Evolutionary conservation across 2,329 filamentous ascomycete species (phyloP), one percentile per base, ranked within the genome.

Genomic region (Clonostachys solani): DNA sequence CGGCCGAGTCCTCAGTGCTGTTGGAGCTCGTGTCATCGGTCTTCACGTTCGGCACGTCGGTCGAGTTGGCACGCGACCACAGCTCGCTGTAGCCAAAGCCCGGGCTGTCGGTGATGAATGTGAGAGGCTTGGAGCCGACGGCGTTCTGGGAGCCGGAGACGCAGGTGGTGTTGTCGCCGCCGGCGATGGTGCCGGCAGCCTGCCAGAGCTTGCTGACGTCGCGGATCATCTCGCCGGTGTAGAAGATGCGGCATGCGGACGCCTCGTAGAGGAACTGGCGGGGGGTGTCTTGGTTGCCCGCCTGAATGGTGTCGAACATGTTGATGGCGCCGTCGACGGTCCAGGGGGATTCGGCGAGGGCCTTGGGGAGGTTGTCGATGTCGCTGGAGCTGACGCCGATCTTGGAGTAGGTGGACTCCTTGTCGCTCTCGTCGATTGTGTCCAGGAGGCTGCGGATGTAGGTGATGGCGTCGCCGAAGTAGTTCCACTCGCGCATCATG

Each of bases 271-370:
- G 18, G 36, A 40, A 46, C 35, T 46, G 44, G 35, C 40, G 18
- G 12, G 44, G 44, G 17, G 15, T 18, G 36, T 38, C 36, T 9
- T 29, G 23, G 23, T 55, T 45, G 18, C 54, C 51, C 1, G 45
- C 43, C 17, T 65, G 56, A 33, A 71, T 65, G 56, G 67, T 58
- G 52, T 72, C 67, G 35, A 67, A 63, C 12, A 61, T 61, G 56
- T 71, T 72, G 37, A 71, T 51, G 15, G 36, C 36, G 36, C 36
- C 36, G 12, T 38, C 36, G 36, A 13, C 54, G 59, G 2, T 62
- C 43, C 54, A 38, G 7, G 36, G 36, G 36, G 36, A 38, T 10
- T 18, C 17, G 12, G 15, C 17, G 7, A 38, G 36, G 41, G 10
- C 44, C 43, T 19, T 66, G 33, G 46, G 36, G 15, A 38, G 36